These are phyloP conservation scores for Heterobasidion parviporum DNA, from an alignment of 1,284 basidiomycete species.

Conservation along the genomic window DNA sequence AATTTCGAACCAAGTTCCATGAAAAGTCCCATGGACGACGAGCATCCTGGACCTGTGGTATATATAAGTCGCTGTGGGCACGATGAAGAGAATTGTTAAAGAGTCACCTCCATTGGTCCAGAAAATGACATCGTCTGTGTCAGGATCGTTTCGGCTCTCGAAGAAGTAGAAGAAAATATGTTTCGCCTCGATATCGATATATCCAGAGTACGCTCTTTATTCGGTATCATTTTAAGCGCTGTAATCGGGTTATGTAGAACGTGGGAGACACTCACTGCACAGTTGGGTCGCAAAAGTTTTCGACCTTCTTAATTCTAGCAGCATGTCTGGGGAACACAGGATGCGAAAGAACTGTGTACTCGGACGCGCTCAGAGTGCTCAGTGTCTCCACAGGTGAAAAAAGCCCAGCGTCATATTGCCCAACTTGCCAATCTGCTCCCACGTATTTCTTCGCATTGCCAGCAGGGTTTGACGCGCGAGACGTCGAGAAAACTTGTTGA, in stretches of 20 bases:
- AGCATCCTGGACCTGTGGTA: conserved; percentile 40
- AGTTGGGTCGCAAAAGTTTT: conserved; percentile 12
- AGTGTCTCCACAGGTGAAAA: conserved; percentile 9
- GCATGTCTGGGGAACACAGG: conserved; percentile 9
- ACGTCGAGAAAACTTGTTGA: neutral
- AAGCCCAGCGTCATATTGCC: neutral
- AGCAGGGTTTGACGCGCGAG: neutral
- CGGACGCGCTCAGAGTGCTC: conserved; percentile 2
- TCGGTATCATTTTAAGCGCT: neutral
- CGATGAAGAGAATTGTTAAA: neutral
- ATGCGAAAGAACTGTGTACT: conserved; percentile 11
- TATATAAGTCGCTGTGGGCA: neutral
- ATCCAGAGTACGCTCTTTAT: conserved; percentile 14
- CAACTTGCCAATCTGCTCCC: neutral
- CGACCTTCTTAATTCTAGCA: conserved; percentile 11
- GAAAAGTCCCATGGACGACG: conserved; percentile 49
- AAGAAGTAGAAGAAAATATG: conserved; percentile 61
- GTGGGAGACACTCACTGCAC: conserved; percentile 9
- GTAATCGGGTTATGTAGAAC: neutral
- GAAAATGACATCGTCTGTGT: conserved; percentile 56
- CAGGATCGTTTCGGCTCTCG: conserved; percentile 64
- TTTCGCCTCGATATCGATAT: conserved; percentile 25
- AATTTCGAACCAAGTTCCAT: conserved; percentile 51
- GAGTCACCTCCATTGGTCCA: conserved; percentile 54
- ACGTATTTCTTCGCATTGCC: neutral